These are phyloP conservation scores for Cladosporium sp. DNA, from an alignment of 2,329 filamentous ascomycete genomes.

Conservation along the genomic window DNA sequence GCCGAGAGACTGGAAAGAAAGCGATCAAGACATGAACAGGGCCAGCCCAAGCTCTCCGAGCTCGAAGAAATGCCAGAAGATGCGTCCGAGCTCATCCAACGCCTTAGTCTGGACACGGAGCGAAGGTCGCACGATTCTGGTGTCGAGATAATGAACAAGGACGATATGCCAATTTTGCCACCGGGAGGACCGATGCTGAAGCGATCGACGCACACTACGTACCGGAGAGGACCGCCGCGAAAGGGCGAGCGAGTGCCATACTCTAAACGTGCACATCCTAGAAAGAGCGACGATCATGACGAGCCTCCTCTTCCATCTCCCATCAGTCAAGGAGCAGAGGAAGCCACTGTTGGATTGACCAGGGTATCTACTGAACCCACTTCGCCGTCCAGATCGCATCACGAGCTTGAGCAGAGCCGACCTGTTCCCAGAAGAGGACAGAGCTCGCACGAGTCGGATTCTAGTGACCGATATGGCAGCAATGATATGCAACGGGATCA, in stretches of 20 bases:
- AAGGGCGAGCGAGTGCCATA: conserved; percentile 74
- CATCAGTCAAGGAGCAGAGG: conserved; percentile 38
- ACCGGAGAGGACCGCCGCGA: conserved; percentile 82
- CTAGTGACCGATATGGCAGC: neutral
- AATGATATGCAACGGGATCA: neutral
- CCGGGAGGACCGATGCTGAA: conserved; percentile 75
- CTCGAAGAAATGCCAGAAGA: conserved; percentile 80
- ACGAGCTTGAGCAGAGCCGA: conserved; percentile 6
- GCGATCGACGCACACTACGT: conserved; percentile 88
- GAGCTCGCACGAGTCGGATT: conserved; percentile 10
- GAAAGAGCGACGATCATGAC: conserved; percentile 61
- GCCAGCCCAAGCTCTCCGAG: conserved; percentile 62
- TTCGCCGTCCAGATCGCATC: conserved; percentile 42
- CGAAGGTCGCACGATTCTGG: conserved; percentile 35
- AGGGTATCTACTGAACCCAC: conserved; percentile 71
- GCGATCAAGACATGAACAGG: conserved; percentile 56
- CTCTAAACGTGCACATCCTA: conserved; percentile 68
- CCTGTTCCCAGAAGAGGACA: conserved; percentile 1
- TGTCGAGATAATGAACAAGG: conserved; percentile 45
- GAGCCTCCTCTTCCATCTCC: conserved; percentile 53
- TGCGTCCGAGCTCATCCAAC: conserved; percentile 68
- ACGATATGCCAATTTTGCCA: conserved; percentile 85
- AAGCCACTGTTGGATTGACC: conserved; percentile 55
- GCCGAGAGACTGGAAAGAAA: conserved; percentile 77
- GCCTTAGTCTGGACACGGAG: conserved; percentile 60